Base-by-base conservation (phyloP, 2,329 filamentous ascomycete species). In the Ophiostoma sp. region DNA sequence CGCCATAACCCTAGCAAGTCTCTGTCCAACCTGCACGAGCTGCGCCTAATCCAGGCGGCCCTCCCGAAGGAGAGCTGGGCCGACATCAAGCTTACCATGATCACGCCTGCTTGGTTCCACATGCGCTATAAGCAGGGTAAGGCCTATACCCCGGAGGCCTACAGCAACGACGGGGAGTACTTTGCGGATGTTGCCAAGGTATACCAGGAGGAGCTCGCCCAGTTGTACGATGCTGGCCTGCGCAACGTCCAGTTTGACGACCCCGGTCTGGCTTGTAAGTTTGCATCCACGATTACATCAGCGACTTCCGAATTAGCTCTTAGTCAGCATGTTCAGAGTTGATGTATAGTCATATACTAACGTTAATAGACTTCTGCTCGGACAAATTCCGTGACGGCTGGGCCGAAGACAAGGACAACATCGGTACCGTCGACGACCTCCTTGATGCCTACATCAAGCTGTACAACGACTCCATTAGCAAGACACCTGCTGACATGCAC, bases 371-470 rank as follows among this genome's bases (percentile, higher is more conserved):
- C 76, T 90, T 90, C 77, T 90, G 88, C 78, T 88, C 85, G 4
- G 84, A 89, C 44, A 85, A 85, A 71, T 89, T 89, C 85, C 78
- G 87, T n/a, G 78, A 81, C 67, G 85, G 85, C 42, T 86, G 88
- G 85, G 84, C 85, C 67, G 83, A 84, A 14, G 90, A 81, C 69
- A 74, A 82, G 78, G 80, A 83, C 68, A 82, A 82, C 36, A 88
- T 89, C 71, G 79, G 83, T 55, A 81, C 86, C 14, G 82, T 87
- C 8, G 87, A 90, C 52, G 84, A 85, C 71, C 83, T 91, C 71
- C 83, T 92, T 66, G 85, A 89, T 72, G 82, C 85, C 42, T 92
- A 92, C 76, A 85, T 92, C 76, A 84, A 85, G 76, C 85, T 89
- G 73, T 91, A 92, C 81, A 92, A 92, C 75, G 87, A 89, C 75